These are phyloP conservation scores for Lactarius hatsudake DNA, from an alignment of 768 basidiomycete species.

Conservation along the genomic window DNA sequence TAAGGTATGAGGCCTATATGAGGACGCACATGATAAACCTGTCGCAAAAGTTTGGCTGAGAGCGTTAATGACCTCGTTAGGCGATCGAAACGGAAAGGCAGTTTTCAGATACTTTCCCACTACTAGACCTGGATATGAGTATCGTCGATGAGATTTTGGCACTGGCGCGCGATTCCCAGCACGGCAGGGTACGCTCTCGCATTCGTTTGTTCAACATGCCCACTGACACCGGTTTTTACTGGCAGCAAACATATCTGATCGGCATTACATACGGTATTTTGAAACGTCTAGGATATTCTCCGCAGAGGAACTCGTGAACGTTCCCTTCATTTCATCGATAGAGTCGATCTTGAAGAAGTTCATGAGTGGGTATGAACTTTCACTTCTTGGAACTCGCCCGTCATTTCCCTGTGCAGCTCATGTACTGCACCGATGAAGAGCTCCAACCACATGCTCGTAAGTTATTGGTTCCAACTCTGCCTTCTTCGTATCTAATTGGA, in stretches of 20 bases:
- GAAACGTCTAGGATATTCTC: constrained; percentile 72
- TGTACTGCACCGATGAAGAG: constrained; percentile 62
- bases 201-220: not conserved
- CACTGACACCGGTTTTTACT: not conserved
- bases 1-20: too few species aligned
- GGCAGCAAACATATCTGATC: constrained; percentile 55
- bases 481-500: not conserved
- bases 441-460: constrained; percentile 42
- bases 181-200: constrained; percentile 27
- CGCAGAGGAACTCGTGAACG: constrained; percentile 64
- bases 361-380: constrained; percentile 74
- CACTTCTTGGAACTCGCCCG: not conserved
- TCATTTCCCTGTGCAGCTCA: constrained; percentile 45
- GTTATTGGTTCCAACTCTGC: constrained; percentile 11
- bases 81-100: constrained; percentile 80
- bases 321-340: constrained; percentile 62
- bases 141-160: constrained; percentile 58
- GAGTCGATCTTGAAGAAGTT: constrained; percentile 82
- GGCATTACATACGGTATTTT: constrained; percentile 82
- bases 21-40: not conserved
- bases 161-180: constrained; percentile 39
- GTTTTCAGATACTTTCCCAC: constrained; percentile 58
- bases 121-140: constrained; percentile 57
- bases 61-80: constrained; percentile 39
- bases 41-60: not conserved